Evolutionary conservation across 2,329 filamentous ascomycete genomes (phyloP).

Genomic region (Hirsutella minnesotensis): DNA sequence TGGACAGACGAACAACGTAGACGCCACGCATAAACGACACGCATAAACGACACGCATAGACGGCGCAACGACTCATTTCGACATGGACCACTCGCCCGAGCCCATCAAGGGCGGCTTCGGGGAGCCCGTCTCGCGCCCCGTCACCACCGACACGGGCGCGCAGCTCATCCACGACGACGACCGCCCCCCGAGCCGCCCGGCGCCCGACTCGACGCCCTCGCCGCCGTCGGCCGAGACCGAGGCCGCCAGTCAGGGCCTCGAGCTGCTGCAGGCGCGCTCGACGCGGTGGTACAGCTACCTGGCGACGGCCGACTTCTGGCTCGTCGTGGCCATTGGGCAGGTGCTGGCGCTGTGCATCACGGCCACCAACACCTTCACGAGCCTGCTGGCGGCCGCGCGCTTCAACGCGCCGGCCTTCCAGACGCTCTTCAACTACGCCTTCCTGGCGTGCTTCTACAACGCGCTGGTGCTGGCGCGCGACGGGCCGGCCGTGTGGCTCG

Average conservation of each 20-base stretch:
- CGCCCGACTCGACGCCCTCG: constrained; percentile 8
- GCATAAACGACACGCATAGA: not conserved
- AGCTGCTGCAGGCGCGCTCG: constrained; percentile 40
- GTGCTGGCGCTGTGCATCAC: constrained; percentile 82
- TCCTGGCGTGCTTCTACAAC: constrained; percentile 75
- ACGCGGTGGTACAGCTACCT: constrained; percentile 63
- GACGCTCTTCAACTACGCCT: constrained; percentile 85
- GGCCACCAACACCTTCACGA: constrained; percentile 80
- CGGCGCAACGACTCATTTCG: not conserved
- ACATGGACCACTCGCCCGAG: not conserved
- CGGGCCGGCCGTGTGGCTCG: constrained; percentile 57
- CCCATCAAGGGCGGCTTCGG: not conserved
- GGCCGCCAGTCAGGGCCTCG: constrained; percentile 37
- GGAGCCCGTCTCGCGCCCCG: not conserved
- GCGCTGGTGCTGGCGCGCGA: constrained; percentile 68
- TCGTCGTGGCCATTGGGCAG: constrained; percentile 71
- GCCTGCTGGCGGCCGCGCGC: constrained; percentile 51
- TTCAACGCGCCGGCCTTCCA: constrained; percentile 92
- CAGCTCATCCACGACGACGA: not conserved
- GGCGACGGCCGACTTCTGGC: constrained; percentile 76
- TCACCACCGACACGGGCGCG: not conserved
- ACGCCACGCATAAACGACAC: no score
- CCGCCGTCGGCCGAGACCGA: constrained; percentile 12
- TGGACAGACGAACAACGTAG: no score
- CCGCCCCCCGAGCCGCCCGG: not conserved